phyloP scores from a whole-genome alignment of 2,329 filamentous ascomycete species.

The Trichoderma atroviride region DNA sequence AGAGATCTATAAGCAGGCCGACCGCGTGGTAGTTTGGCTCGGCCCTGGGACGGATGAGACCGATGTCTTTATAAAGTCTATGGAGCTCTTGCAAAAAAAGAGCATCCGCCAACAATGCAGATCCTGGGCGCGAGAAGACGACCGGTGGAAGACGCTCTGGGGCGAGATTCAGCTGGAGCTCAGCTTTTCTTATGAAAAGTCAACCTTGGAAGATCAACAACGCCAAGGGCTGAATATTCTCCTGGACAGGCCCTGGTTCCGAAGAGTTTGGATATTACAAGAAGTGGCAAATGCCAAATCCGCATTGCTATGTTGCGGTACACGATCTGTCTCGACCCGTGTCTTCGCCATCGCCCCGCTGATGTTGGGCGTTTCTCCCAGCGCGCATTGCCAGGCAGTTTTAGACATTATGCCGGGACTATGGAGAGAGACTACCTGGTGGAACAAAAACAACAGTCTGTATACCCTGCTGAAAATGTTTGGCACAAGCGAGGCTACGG shows the following conservation, averaged over 20 bases:
- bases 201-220: neutral
- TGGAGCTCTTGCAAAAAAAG: neutral
- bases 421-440: neutral
- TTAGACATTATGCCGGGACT: conserved; percentile 6
- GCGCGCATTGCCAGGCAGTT: neutral
- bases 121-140: neutral
- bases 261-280: conserved; percentile 21
- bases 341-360: neutral
- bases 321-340: neutral
- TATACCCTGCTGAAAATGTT: neutral
- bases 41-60: neutral
- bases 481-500: neutral
- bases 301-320: neutral
- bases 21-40: conserved; percentile 19
- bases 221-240: neutral
- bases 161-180: neutral
- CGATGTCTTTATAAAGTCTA: conserved; percentile 16
- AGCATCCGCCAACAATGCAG: neutral
- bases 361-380: neutral
- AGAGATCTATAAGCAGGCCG: conserved; percentile 17
- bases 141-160: neutral
- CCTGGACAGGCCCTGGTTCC: conserved; percentile 8
- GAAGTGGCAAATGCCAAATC: conserved; percentile 3
- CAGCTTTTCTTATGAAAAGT: neutral
- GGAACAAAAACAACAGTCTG: neutral